Percentiles rank a stretch among this genome's conserved stretches.
These are phyloP conservation scores for Neophaeococcomyces aloes DNA, from an alignment of 2,329 filamentous ascomycete species.

Conservation along the genomic window DNA sequence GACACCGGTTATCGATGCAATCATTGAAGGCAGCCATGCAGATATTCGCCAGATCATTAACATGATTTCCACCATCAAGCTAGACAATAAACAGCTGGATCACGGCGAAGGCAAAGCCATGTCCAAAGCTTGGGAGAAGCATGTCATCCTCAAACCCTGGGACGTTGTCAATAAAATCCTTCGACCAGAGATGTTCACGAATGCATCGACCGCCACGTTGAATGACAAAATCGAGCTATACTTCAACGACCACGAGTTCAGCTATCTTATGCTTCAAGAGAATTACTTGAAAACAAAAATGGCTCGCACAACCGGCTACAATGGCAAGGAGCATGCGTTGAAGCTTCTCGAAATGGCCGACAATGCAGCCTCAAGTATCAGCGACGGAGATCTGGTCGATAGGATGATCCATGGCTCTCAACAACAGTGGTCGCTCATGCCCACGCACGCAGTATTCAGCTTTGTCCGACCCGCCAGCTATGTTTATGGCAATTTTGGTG, in stretches of 20 bases:
- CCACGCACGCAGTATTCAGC: constrained; percentile 87
- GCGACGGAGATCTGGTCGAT: constrained; percentile 90
- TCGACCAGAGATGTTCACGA: constrained; percentile 72
- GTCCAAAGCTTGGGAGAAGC: constrained; percentile 98
- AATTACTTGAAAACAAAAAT: constrained; percentile 87
- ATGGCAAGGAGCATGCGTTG: constrained; percentile 58
- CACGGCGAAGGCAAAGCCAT: constrained; percentile 83
- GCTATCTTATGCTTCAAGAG: constrained; percentile 93
- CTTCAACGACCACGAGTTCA: constrained; percentile 98
- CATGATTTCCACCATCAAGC: constrained; percentile 89
- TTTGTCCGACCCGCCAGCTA: constrained; percentile 87
- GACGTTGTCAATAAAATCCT: constrained; percentile 94
- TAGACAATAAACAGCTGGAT: constrained; percentile 64
- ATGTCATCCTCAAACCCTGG: constrained; percentile 93
- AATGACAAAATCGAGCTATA: constrained; percentile 99
- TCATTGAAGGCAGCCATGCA: constrained; percentile 90
- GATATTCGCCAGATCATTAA: constrained; percentile 98
- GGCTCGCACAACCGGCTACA: constrained; percentile 50
- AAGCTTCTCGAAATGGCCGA: constrained; percentile 81
- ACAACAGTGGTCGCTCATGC: constrained; percentile 98
- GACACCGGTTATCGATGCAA: constrained; percentile 70
- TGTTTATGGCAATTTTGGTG: constrained; percentile 64
- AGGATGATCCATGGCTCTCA: constrained; percentile 97
- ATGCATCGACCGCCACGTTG: constrained; percentile 70
- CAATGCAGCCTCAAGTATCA: constrained; percentile 87